A percentile compares a stretch with the other conserved stretches of the same genome.
Conservation (phyloP, 371 early-diverging fungal species). For the Apophysomyces trapeziformis region DNA sequence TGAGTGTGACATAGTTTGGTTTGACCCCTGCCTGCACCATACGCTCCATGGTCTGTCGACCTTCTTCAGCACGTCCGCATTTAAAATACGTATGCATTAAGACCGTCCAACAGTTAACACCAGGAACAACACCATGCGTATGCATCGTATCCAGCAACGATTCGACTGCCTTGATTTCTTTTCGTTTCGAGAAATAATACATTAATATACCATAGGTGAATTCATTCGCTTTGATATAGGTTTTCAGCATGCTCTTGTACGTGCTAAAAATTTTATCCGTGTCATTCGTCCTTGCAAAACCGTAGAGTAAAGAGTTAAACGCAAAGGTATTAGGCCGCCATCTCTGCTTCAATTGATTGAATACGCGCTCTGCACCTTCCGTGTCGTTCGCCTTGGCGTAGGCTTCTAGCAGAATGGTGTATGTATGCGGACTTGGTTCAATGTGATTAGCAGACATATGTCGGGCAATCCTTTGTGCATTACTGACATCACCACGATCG, state of each 20-base stretch:
- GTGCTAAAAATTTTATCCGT: slow-evolving; percentile 45
- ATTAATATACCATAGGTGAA: slow-evolving; percentile 45
- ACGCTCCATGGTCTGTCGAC: slow-evolving; percentile 31
- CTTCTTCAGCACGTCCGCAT: slow-evolving; percentile 24
- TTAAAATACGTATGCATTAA: slow-evolving; percentile 48
- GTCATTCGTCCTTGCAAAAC: slow-evolving; percentile 38
- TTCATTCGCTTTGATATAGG: slow-evolving; percentile 30
- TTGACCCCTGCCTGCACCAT: slow-evolving; percentile 37
- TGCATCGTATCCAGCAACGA: slow-evolving; percentile 42
- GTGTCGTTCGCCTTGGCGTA: slow-evolving; percentile 48
- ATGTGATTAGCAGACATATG: slow-evolving; percentile 33
- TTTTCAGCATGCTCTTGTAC: slow-evolving; percentile 39
- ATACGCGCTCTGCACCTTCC: slow-evolving; percentile 37
- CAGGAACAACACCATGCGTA: slow-evolving; percentile 31
- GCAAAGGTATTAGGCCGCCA: slow-evolving; percentile 32
- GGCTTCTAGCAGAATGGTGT: slow-evolving; percentile 45
- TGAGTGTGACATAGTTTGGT: slow-evolving; percentile 31
- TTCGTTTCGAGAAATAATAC: slow-evolving; percentile 41
- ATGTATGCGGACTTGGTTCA: slow-evolving; percentile 28
- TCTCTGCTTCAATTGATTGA: slow-evolving; percentile 25
- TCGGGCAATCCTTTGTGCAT: slow-evolving; percentile 24
- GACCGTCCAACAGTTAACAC: slow-evolving; percentile 32
- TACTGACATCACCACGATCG: slow-evolving; percentile 29
- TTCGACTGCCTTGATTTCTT: slow-evolving; percentile 39
- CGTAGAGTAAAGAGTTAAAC: slow-evolving; percentile 44